Evolutionary conservation across 768 basidiomycete genomes (phyloP), one percentile per base, ranked within the genome.

Genomic region (Collybia mongolica): DNA sequence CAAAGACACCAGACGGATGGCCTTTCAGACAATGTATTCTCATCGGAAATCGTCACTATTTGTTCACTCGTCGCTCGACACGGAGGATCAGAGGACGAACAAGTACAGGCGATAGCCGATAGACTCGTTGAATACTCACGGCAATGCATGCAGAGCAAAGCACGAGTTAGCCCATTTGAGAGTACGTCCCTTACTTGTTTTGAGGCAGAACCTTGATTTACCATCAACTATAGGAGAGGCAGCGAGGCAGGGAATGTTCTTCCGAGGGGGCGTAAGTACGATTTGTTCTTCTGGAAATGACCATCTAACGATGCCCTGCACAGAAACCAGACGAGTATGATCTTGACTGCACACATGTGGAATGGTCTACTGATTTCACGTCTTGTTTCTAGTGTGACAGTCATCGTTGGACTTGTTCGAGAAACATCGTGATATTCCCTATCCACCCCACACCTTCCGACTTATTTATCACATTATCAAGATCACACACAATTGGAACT

Each of bases 271-370:
- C 60, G 89, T 91, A 62, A 67, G 88, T 82, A 5, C 40, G 39
- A 5, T 14, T 14, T 58, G 32, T 37, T n/a, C 14, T 22, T 50
- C 12, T 17, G 24, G 45, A 39, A 49, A 58, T 48, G 46, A 38
- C 48, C 54, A 23, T 60, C 38, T 29, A 1, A 52, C 42, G 45
- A 22, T 38, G 42, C 22, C 53, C 39, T 54, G 29, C 37, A 42
- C 60, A 91, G 89, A 91, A 92, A 82, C 64, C 83, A 41, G 89
- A 92, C 56, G 90, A 91, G 89, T 90, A 57, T 66, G 87, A 69
- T 5, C 32, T 14, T 12, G 7, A 2, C 11, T 32, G 3, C 11
- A 12, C 32, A 14, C 3, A 6, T 32, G 3, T 32, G 11, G 26
- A 28, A 12, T 9, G 32, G 32, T 12, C 14, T 14, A 32, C 32